Percentiles rank a stretch among this genome's conserved stretches.
Conservation (phyloP, 2,329 filamentous ascomycete genomes). For the Clarireedia paspali region DNA sequence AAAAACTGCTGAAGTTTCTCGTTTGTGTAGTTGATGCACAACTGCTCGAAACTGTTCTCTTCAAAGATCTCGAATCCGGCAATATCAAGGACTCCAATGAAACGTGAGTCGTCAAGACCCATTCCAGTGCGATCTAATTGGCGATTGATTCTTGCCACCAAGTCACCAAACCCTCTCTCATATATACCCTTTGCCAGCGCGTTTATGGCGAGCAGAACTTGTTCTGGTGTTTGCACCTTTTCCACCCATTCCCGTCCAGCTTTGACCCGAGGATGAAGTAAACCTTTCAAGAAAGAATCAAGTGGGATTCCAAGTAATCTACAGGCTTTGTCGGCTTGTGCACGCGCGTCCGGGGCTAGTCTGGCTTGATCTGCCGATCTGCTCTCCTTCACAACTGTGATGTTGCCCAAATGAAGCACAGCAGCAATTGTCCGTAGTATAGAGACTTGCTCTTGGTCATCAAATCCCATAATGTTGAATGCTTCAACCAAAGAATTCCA, state of each 20-base stretch:
- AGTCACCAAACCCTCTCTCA: constrained; percentile 87
- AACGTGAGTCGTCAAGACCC: constrained; percentile 80
- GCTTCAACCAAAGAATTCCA: constrained; percentile 89
- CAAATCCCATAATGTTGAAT: constrained; percentile 90
- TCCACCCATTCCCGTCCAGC: constrained; percentile 97
- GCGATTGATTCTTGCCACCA: constrained; percentile 84
- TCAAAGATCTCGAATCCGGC: constrained; percentile 99
- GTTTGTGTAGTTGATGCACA: constrained; percentile 99
- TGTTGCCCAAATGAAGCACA: constrained; percentile 88
- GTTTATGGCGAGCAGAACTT: constrained; percentile 83
- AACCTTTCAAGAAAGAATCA: constrained; percentile 78
- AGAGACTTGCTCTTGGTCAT: constrained; percentile 70
- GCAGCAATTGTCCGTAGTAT: constrained; percentile 85
- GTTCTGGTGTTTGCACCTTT: constrained; percentile 95
- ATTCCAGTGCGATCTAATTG: constrained; percentile 83
- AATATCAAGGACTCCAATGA: constrained; percentile 97
- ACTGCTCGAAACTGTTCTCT: constrained; percentile 94
- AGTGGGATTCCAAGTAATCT: constrained; percentile 74
- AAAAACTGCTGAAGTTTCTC: constrained; percentile 99
- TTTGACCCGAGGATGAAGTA: constrained; percentile 90
- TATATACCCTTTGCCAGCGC: constrained; percentile 96
- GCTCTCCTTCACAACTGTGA: constrained; percentile 84
- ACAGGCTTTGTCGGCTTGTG: constrained; percentile 72
- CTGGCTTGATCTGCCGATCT: constrained; percentile 85
- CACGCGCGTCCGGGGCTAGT: constrained; percentile 65